phyloP scores from a whole-genome alignment of 768 basidiomycete genomes.

The Tricholoma sp. region DNA sequence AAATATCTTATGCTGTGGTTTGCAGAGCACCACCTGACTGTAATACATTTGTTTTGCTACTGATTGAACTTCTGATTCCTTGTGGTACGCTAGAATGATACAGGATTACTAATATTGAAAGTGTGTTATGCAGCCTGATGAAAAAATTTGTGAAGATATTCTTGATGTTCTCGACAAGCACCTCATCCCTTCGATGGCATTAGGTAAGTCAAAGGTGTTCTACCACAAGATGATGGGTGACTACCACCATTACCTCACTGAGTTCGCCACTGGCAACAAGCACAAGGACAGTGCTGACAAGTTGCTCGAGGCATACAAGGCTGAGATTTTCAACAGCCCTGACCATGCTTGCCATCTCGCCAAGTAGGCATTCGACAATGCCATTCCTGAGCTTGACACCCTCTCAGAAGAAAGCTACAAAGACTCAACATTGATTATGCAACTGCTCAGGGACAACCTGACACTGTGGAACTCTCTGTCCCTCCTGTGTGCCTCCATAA shows the following conservation, averaged over 20 bases:
- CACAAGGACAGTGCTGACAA: slow-evolving; percentile 97
- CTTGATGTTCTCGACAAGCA: slow-evolving; percentile 97
- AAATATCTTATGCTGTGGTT: background rate
- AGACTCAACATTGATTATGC: slow-evolving; percentile 97
- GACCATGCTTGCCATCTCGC: slow-evolving; percentile 98
- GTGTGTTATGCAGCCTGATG: too few relatives aligned
- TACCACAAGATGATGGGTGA: slow-evolving; percentile 99
- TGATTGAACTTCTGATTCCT: too few relatives aligned
- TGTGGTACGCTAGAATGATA: too few relatives aligned
- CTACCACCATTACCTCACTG: slow-evolving; percentile 98
- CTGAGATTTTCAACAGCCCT: slow-evolving; percentile 97
- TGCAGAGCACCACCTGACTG: background rate
- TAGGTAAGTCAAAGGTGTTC: slow-evolving; percentile 98
- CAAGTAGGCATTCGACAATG: slow-evolving; percentile 98
- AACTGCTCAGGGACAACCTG: slow-evolving; percentile 93
- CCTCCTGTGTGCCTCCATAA: slow-evolving; percentile 11
- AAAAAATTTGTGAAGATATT: slow-evolving; percentile 99
- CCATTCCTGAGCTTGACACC: slow-evolving; percentile 98
- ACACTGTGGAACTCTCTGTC: slow-evolving; percentile 72
- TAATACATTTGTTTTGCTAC: background rate
- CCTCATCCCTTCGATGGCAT: slow-evolving; percentile 93
- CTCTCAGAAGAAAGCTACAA: slow-evolving; percentile 99
- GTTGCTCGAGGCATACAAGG: slow-evolving; percentile 96
- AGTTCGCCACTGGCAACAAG: slow-evolving; percentile 97
- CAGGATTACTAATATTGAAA: too few relatives aligned